Base-by-base conservation (phyloP, 2,329 filamentous ascomycete genomes). In the Chalaropsis ovoidea region DNA sequence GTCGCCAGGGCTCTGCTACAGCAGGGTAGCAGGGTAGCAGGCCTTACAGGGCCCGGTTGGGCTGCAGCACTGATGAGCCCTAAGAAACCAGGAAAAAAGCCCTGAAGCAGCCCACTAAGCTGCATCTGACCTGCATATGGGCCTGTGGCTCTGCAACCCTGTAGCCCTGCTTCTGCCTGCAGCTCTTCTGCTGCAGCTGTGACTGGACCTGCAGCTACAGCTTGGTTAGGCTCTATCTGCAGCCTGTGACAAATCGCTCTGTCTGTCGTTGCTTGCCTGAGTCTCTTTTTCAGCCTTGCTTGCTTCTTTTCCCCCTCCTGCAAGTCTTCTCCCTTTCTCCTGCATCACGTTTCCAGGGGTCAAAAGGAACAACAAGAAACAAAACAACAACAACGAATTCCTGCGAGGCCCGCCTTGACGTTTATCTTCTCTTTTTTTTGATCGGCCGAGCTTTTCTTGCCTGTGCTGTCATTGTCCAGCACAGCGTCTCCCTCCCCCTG, bases 111-210 rank as follows among this genome's bases (percentile, higher is more conserved):
- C 54, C 54, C 24, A 58, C 54, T 58, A 35, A 7, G 27, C 24
- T 11, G 54, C 54, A 58, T 19, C n/a, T 19, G 15, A 35, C 54
- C 27, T 58, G 54, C 54, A 58, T 58, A 58, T 35, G 31, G 27
- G 3, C 43, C 43, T 43, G 42, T 3, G 17, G 4, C 42, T 43
- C 7, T 15, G 13, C 11, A 11, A 43, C 7, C 42, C 3, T 43
- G 11, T 3, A 43, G 42, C 43, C 15, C 15, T n/a, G 43, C 15
- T 6, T 31, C 31, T 31, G 35, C 8, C 4, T 39, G 35, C 35
- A 39, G 35, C 35, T n/a, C n/a, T n/a, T n/a, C n/a, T n/a, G n/a
- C 15, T 47, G 15, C n/a, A n/a, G n/a, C 24, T 11, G 31, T 39
- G 54, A 17, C 54, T 19, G 24, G 54, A 35, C 27, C 54, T 58